These are phyloP conservation scores for Nannochloropsis salina DNA, from an alignment of 108 stramenopile species.

Conservation along the genomic window DNA sequence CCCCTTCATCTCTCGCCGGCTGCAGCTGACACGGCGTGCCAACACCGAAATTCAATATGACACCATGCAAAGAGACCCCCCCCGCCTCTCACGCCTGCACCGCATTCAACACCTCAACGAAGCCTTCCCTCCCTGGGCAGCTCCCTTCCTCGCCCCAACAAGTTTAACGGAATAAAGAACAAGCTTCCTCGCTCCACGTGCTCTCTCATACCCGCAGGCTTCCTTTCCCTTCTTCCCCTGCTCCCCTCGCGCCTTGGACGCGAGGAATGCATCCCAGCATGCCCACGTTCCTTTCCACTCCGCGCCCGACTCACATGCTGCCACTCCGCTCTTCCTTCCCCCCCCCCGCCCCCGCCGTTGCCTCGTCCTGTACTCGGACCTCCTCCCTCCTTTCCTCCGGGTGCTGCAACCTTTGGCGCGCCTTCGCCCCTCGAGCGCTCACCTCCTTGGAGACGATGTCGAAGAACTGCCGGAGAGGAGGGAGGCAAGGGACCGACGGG, in stretches of 20 bases:
- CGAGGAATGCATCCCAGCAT: no score
- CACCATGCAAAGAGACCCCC: no score
- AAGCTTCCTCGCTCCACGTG: no score
- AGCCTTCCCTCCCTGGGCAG: background rate
- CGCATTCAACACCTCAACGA: no score
- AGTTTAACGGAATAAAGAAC: no score
- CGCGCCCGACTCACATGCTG: background rate
- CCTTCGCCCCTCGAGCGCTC: constrained; percentile 1
- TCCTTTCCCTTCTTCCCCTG: no score
- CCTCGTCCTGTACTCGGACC: background rate
- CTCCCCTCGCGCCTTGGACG: no score
- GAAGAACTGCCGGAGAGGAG: background rate
- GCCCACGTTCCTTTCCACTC: background rate
- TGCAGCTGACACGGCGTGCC: no score
- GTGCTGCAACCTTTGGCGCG: background rate
- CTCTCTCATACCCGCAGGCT: no score
- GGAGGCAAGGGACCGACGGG: background rate
- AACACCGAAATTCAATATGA: no score
- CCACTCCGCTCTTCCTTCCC: background rate
- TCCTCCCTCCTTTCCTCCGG: background rate
- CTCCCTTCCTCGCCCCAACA: background rate
- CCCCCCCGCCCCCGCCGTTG: background rate
- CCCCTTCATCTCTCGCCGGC: no score
- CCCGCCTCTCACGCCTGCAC: no score
- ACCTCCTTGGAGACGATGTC: background rate